Base-by-base conservation (phyloP, 116 monocot genomes). In the Papilionanthe hybrid region DNA sequence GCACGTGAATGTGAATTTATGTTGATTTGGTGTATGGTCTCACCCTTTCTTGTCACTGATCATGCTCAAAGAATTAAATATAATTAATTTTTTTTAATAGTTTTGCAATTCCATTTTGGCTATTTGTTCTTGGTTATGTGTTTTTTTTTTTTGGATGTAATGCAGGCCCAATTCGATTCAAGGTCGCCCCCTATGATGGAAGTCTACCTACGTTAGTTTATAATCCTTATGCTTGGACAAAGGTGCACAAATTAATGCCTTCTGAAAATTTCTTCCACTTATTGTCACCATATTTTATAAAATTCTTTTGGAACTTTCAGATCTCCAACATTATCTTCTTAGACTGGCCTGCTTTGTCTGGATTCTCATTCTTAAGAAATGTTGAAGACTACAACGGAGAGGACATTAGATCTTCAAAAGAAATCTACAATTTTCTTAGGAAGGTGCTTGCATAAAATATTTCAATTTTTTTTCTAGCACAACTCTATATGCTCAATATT, bases 341-440 rank as follows among this genome's bases (percentile, higher is more conserved):
- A 9, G 89, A 86, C 72, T 78, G 84, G 0, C 89, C 84, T 32
- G 82, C 86, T 44, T 81, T 84, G 5, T 55, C 82, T 74, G 89
- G 89, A 18, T 89, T 89, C 72, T 86, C 89, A 56, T 89, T 76
- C 49, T 82, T 86, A 1, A 50, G 30, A n/a, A 66, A n/a, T 15
- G 5, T 9, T 22, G 75, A 84, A 77, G 73, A 57, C 1, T 80
- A 82, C 2, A 69, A 5, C 5, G 50, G 15, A 32, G 37, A 63
- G 20, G 67, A 82, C 67, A 8, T 47, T 18, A 32, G 1, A 5
- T 66, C 69, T 48, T 25, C 50, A 76, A 50, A 76, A 67, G 60
- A 79, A 44, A 44, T 48, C 20, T 79, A 68, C 66, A 47, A 47
- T 23, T 79, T 79, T 67, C 42, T 66, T 10, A 63, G 22, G 42